Percentiles rank a stretch among this genome's conserved stretches.
phyloP scores from a whole-genome alignment of 1,284 basidiomycete species.

The Pseudozyma sp. region DNA sequence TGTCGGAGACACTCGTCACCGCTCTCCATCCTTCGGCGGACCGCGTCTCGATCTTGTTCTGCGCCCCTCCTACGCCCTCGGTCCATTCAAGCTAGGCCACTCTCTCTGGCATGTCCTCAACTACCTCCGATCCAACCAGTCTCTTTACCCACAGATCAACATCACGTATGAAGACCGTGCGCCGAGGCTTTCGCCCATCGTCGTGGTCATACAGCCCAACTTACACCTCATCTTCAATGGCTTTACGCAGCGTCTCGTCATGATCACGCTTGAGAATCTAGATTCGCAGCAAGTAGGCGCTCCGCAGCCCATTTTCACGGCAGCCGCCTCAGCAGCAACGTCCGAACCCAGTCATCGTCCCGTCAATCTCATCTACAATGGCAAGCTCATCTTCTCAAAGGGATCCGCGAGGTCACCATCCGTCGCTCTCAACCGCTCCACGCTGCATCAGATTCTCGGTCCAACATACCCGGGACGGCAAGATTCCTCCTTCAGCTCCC shows the following conservation, averaged over 20 bases:
- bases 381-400: constrained; percentile 36
- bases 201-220: constrained; percentile 40
- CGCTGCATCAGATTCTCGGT: constrained; percentile 46
- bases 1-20: constrained; percentile 11
- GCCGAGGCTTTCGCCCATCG: constrained; percentile 39
- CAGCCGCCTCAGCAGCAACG: neutral
- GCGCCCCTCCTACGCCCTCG: constrained; percentile 35
- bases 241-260: constrained; percentile 32
- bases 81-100: constrained; percentile 52
- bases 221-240: constrained; percentile 47
- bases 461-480: constrained; percentile 48
- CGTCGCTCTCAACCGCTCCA: constrained; percentile 41
- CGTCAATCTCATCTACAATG: constrained; percentile 43
- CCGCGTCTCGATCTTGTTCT: constrained; percentile 40
- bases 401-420: constrained; percentile 12
- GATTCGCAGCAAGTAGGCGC: neutral
- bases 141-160: constrained; percentile 49
- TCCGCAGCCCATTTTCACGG: neutral
- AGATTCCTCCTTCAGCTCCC: constrained; percentile 9
- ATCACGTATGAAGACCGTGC: constrained; percentile 34
- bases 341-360: constrained; percentile 36
- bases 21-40: constrained; percentile 29
- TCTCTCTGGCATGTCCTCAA: constrained; percentile 56
- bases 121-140: constrained; percentile 49
- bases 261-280: constrained; percentile 52